These are phyloP conservation scores for Ganoderma lingzhi DNA, from an alignment of 1,284 basidiomycete genomes.

Conservation along the genomic window DNA sequence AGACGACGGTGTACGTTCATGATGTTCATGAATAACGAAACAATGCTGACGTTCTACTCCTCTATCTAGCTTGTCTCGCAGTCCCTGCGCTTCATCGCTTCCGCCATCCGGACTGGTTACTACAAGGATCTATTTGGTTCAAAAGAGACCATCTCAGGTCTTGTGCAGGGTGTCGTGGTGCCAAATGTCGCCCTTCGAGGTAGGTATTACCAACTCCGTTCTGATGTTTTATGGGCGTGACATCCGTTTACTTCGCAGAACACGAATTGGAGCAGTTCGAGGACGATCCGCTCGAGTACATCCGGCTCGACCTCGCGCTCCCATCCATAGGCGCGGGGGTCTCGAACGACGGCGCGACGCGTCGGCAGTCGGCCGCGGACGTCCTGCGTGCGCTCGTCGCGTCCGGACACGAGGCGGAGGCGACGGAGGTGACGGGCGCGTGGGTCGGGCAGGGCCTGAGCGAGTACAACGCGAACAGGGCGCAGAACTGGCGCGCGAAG, in stretches of 20 bases:
- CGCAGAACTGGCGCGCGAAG: constrained; percentile 90
- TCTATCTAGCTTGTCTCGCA: constrained; percentile 86
- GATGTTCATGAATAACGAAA: background rate
- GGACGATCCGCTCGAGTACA: constrained; percentile 96
- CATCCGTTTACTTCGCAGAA: constrained; percentile 46
- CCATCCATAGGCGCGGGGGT: constrained; percentile 56
- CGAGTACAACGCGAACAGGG: constrained; percentile 70
- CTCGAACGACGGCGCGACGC: constrained; percentile 68
- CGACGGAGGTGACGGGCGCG: constrained; percentile 85
- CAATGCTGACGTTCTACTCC: background rate
- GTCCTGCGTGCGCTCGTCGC: constrained; percentile 87
- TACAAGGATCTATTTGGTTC: constrained; percentile 79
- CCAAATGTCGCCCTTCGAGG: constrained; percentile 89
- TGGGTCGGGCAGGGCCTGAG: constrained; percentile 84
- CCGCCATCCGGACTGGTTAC: constrained; percentile 87
- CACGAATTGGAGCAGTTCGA: constrained; percentile 97
- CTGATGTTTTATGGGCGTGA: background rate
- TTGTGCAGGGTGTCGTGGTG: constrained; percentile 91
- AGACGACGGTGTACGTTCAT: constrained; percentile 75
- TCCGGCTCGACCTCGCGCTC: constrained; percentile 87
- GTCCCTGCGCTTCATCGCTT: constrained; percentile 91
- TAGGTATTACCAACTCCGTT: constrained; percentile 28
- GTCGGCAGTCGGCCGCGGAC: constrained; percentile 92
- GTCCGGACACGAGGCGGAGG: constrained; percentile 82
- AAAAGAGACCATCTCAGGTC: constrained; percentile 80